A percentile compares a stretch with the other conserved stretches of the same genome.
These are phyloP conservation scores for Juglanconis oblonga DNA, from an alignment of 2,329 filamentous ascomycete species.

Conservation along the genomic window DNA sequence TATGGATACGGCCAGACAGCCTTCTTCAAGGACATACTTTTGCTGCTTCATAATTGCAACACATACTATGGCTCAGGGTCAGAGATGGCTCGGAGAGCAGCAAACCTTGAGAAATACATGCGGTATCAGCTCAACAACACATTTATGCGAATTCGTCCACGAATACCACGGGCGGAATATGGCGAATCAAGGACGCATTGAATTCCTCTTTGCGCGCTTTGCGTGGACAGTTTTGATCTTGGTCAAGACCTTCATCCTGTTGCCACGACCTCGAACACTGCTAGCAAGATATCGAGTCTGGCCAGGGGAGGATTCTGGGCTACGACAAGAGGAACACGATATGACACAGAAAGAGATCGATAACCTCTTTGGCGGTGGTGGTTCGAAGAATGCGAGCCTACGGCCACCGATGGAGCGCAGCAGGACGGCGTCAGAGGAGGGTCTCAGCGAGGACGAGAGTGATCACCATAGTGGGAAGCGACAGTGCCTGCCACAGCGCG, in stretches of 20 bases:
- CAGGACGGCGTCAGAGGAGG: too few relatives aligned
- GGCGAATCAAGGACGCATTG: neutral
- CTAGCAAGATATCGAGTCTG: neutral
- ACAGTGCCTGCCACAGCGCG: too few relatives aligned
- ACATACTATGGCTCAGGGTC: too few relatives aligned
- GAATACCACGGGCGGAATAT: constrained; percentile 2
- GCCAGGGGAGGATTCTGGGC: neutral
- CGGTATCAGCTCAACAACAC: too few relatives aligned
- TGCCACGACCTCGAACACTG: neutral
- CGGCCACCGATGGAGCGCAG: too few relatives aligned
- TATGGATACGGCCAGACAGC: too few relatives aligned
- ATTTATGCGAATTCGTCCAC: neutral
- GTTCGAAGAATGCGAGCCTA: neutral
- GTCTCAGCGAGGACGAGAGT: too few relatives aligned
- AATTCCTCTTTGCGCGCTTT: neutral
- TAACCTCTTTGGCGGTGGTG: neutral
- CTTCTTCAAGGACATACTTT: too few relatives aligned
- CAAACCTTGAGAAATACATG: too few relatives aligned
- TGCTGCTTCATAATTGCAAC: too few relatives aligned
- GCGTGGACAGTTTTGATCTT: neutral
- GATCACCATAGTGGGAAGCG: too few relatives aligned
- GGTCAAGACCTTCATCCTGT: neutral
- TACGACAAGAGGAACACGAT: neutral
- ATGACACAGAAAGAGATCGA: neutral
- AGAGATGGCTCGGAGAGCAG: too few relatives aligned